A percentile compares a stretch with the other conserved stretches of the same genome.
Conservation (phyloP, 176 grass and related monocot genomes). For the Hordeum marinum region DNA sequence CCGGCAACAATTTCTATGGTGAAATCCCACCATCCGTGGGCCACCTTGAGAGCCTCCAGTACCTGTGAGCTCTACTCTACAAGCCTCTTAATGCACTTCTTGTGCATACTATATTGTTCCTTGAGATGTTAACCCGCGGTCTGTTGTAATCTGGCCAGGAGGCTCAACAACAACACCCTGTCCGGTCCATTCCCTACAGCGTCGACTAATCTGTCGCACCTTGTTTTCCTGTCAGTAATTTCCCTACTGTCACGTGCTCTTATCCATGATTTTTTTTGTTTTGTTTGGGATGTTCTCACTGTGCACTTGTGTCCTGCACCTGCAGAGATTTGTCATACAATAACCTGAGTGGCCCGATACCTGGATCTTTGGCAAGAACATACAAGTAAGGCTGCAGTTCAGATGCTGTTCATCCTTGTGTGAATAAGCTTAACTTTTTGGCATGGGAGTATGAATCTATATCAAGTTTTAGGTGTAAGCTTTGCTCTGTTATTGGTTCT, state of each 20-base stretch:
- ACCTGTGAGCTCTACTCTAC: slow-evolving; percentile 50
- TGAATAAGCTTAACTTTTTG: not conserved
- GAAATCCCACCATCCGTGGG: slow-evolving; percentile 61
- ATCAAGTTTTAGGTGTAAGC: not conserved
- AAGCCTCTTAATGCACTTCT: slow-evolving; percentile 15
- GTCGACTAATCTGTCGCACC: slow-evolving; percentile 50
- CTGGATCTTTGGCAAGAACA: slow-evolving; percentile 60
- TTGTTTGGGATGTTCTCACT: not conserved
- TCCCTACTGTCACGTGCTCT: not conserved
- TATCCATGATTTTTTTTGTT: not conserved
- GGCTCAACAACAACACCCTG: slow-evolving; percentile 86
- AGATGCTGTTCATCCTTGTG: not conserved
- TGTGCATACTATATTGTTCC: not conserved
- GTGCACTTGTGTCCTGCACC: slow-evolving; percentile 18
- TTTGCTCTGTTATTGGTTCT: slow-evolving; percentile 13
- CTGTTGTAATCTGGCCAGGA: slow-evolving; percentile 47
- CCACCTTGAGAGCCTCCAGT: slow-evolving; percentile 74
- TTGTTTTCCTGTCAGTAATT: slow-evolving; percentile 84
- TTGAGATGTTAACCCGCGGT: slow-evolving; percentile 3
- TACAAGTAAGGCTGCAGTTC: slow-evolving; percentile 60
- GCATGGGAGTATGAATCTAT: not conserved
- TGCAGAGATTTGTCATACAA: slow-evolving; percentile 95
- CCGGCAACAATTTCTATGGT: slow-evolving; percentile 62
- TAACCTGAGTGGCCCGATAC: slow-evolving; percentile 72
- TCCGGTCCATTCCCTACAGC: slow-evolving; percentile 72